phyloP scores from a whole-genome alignment of 2,329 filamentous ascomycete species.

The Pseudocercospora crystallina region DNA sequence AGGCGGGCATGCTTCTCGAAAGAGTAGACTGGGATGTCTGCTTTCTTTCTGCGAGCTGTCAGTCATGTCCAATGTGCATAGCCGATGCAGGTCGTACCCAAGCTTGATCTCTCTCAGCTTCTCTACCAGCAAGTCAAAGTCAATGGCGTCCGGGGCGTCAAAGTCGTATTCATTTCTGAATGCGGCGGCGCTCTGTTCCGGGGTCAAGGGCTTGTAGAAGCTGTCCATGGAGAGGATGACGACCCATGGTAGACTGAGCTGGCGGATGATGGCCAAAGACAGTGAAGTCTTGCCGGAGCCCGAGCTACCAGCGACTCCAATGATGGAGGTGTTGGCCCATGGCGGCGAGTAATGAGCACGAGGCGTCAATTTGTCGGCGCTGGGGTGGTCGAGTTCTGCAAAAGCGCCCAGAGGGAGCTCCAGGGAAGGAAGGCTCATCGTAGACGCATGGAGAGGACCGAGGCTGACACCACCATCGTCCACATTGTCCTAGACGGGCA shows the following conservation, averaged over 20 bases:
- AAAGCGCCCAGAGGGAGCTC: slow-evolving; percentile 29
- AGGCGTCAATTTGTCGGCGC: slow-evolving; percentile 15
- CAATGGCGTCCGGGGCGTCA: slow-evolving; percentile 88
- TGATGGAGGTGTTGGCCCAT: slow-evolving; percentile 95
- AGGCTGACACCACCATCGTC: slow-evolving; percentile 28
- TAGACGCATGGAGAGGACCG: slow-evolving; percentile 29
- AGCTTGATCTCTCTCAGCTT: slow-evolving; percentile 81
- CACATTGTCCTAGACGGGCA: slow-evolving; percentile 26
- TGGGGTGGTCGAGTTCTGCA: slow-evolving; percentile 16
- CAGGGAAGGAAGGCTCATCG: slow-evolving; percentile 31
- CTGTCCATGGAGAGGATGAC: slow-evolving; percentile 98
- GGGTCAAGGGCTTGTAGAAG: slow-evolving; percentile 87
- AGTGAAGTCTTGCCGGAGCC: slow-evolving; percentile 95
- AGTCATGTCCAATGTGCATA: not conserved
- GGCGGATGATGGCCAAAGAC: slow-evolving; percentile 84
- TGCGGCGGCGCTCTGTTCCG: slow-evolving; percentile 75
- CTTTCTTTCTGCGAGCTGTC: slow-evolving; percentile 62
- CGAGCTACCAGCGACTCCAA: slow-evolving; percentile 91
- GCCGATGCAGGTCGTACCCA: slow-evolving; percentile 65
- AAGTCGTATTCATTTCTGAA: slow-evolving; percentile 95
- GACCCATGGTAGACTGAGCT: slow-evolving; percentile 93
- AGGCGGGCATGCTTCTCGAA: slow-evolving; percentile 86
- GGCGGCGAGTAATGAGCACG: slow-evolving; percentile 81
- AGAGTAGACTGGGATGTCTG: slow-evolving; percentile 92
- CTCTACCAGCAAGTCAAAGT: slow-evolving; percentile 85